Conservation (phyloP, 75 land plant genomes). For the Adiantum capillusveneris region DNA sequence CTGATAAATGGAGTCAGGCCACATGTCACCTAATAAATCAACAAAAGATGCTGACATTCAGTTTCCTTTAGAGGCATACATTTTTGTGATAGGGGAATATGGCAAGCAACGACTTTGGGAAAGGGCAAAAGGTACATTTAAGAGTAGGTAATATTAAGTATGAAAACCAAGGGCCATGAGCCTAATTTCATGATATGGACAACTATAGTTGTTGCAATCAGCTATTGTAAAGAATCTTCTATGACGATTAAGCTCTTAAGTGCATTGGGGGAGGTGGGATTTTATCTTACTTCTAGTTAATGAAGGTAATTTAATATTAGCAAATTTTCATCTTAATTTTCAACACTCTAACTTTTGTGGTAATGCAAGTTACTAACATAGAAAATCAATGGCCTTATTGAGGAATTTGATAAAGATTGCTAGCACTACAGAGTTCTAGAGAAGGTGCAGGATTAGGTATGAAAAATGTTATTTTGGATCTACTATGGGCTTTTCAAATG, state of each 20-base stretch:
- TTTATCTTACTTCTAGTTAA: conserved; percentile 75
- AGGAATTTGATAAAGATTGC: conserved; percentile 50
- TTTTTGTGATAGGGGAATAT: conserved; percentile 50
- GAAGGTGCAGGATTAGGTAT: conserved; percentile 68
- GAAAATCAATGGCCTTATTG: conserved; percentile 34
- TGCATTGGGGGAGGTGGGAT: conserved; percentile 54
- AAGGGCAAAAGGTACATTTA: conserved; percentile 63
- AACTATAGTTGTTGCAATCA: too few relatives aligned
- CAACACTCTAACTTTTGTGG: background rate
- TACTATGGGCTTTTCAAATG: conserved; percentile 92
- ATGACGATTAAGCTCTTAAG: conserved; percentile 61
- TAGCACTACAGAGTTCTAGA: conserved; percentile 38
- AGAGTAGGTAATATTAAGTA: conserved; percentile 45
- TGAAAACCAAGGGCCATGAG: conserved; percentile 63
- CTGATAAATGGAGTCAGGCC: background rate
- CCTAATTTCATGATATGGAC: conserved; percentile 86
- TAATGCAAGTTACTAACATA: conserved; percentile 65
- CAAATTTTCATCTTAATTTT: too few relatives aligned
- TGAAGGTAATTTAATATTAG: too few relatives aligned
- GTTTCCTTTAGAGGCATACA: conserved; percentile 11
- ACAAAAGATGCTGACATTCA: background rate
- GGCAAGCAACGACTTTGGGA: conserved; percentile 53
- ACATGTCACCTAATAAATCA: background rate
- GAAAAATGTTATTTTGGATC: conserved; percentile 79
- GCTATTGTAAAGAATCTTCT: conserved; percentile 24